Percentiles rank a stretch among this genome's conserved stretches.
Conservation (phyloP, 1,139 yeast genomes). For the Suhomyces choctaworum region DNA sequence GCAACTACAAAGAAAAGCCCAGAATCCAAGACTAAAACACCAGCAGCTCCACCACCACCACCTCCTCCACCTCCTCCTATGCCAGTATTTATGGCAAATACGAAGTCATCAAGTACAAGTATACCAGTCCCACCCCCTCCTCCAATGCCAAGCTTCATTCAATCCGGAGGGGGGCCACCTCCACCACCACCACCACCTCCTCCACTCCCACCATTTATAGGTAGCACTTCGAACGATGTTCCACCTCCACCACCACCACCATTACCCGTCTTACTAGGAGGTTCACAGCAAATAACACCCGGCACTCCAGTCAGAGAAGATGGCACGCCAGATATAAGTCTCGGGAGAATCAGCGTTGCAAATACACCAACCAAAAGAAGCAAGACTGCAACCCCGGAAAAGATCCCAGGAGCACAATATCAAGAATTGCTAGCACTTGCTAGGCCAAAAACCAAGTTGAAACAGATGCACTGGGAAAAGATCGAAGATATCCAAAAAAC, state of each 20-base stretch:
- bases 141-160: slow-evolving; percentile 18
- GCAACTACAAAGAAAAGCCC: slow-evolving; percentile 11
- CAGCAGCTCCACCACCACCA: slow-evolving; percentile 36
- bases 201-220: slow-evolving; percentile 14
- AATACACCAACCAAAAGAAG: slow-evolving; percentile 7
- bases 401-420: not conserved
- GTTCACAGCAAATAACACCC: slow-evolving; percentile 1
- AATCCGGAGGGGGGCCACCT: not conserved
- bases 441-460: slow-evolving; percentile 66
- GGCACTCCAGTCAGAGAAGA: slow-evolving; percentile 9
- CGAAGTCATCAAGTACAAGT: not conserved
- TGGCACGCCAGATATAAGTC: too few relatives aligned
- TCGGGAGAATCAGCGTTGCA: too few relatives aligned
- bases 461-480: slow-evolving; percentile 96
- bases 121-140: slow-evolving; percentile 23
- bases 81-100: not conserved
- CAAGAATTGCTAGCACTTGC: slow-evolving; percentile 18
- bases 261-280: slow-evolving; percentile 13
- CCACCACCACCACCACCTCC: slow-evolving; percentile 21
- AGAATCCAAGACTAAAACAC: too few relatives aligned
- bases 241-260: slow-evolving; percentile 31
- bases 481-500: slow-evolving; percentile 70
- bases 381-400: slow-evolving; percentile 4
- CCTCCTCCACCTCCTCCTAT: slow-evolving; percentile 22
- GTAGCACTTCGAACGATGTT: slow-evolving; percentile 1